phyloP scores from a whole-genome alignment of 306 rosid genomes.

The Malus sieversii region DNA sequence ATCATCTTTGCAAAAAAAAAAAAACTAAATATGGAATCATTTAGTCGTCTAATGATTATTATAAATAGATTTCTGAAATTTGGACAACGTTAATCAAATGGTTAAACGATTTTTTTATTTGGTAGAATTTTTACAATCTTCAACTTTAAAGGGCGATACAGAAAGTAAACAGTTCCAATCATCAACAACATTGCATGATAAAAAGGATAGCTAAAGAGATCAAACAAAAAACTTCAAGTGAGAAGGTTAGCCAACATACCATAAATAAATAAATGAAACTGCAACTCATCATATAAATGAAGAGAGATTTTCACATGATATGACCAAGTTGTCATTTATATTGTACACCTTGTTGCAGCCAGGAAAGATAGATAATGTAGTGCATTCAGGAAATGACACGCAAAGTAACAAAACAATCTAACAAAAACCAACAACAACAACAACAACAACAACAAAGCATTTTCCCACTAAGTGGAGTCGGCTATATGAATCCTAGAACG shows the following conservation, averaged over 20 bases:
- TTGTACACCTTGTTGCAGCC: background rate
- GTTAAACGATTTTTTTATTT: no score
- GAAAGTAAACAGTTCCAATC: no score
- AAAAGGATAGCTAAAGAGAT: no score
- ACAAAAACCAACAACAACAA: background rate
- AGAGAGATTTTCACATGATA: background rate
- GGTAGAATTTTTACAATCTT: background rate
- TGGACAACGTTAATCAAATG: no score
- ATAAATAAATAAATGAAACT: no score
- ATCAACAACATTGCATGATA: background rate
- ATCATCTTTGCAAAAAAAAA: background rate
- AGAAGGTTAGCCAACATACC: background rate
- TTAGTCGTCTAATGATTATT: no score
- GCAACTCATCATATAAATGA: background rate
- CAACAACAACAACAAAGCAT: no score
- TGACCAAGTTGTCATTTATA: background rate
- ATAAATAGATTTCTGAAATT: no score
- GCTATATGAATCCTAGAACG: no score
- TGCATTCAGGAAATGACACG: background rate
- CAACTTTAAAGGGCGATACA: background rate
- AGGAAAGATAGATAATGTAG: background rate
- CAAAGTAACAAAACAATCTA: background rate
- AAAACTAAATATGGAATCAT: no score
- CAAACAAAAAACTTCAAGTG: background rate
- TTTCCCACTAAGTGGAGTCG: no score